Evolutionary conservation across 2,329 filamentous ascomycete genomes (phyloP).

Genomic region (Graphiopsis chlorocephala): DNA sequence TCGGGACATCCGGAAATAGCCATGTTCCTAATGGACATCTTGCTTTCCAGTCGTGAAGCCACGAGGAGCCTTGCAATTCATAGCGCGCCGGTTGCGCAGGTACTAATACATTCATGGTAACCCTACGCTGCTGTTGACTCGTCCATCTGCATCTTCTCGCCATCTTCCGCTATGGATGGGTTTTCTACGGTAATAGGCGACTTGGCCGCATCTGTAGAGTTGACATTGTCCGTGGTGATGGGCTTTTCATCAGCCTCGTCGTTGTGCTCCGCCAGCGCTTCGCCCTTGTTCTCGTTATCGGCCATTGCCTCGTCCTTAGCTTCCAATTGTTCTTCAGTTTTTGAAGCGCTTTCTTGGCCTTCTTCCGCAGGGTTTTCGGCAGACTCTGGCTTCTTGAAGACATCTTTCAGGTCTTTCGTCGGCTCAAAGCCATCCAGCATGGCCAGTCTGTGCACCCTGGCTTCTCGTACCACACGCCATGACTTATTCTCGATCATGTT

Average conservation of each 20-base stretch:
- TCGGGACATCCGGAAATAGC: not conserved
- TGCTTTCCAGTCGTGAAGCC: not conserved
- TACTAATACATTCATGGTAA: not conserved
- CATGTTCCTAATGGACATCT: not conserved
- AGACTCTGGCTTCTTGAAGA: not conserved
- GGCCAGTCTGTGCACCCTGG: constrained; percentile 68
- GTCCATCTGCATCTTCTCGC: constrained; percentile 9
- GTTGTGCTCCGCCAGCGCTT: not conserved
- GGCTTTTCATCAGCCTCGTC: not conserved
- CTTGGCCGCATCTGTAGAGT: not conserved
- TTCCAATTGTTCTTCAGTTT: not conserved
- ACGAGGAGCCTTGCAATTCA: not conserved
- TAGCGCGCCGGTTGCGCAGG: not conserved
- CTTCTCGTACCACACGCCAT: constrained; percentile 84
- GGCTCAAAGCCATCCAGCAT: constrained; percentile 32
- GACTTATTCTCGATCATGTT: constrained; percentile 82
- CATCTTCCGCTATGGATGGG: not conserved
- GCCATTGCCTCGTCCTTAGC: not conserved
- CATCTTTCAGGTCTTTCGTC: not conserved
- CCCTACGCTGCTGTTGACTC: constrained; percentile 5
- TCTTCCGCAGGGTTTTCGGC: not conserved
- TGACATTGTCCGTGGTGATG: not conserved
- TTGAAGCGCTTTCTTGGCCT: not conserved
- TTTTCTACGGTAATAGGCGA: not conserved
- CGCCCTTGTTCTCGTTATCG: not conserved